phyloP scores from a whole-genome alignment of 352 stramenopile genomes.

The Blastocystis hominis region DNA sequence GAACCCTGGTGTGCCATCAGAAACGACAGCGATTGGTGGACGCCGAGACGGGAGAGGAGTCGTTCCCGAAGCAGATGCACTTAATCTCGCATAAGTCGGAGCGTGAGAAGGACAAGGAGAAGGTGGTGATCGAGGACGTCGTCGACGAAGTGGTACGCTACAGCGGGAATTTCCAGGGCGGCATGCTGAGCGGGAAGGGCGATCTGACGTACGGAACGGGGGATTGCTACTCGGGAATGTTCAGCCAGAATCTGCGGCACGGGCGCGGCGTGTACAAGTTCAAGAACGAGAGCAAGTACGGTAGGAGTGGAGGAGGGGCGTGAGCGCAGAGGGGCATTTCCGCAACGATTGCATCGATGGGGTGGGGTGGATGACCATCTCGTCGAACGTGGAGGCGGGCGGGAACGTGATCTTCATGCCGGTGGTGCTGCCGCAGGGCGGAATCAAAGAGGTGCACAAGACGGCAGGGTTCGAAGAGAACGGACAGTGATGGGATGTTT shows the following conservation, averaged over 20 bases:
- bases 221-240: slow-evolving; percentile 26
- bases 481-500: background rate
- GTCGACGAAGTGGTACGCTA: slow-evolving; percentile 43
- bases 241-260: background rate
- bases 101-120: background rate
- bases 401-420: slow-evolving; percentile 29
- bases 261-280: slow-evolving; percentile 25
- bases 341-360: slow-evolving; percentile 36
- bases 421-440: slow-evolving; percentile 4
- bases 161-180: background rate
- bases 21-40: background rate
- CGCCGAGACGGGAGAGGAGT: slow-evolving; percentile 11
- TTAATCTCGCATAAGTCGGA: slow-evolving; percentile 36
- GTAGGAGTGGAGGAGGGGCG: background rate
- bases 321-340: slow-evolving; percentile 13
- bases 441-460: slow-evolving; percentile 51
- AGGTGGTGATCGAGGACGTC: background rate
- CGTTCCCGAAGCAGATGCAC: slow-evolving; percentile 6
- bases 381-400: background rate
- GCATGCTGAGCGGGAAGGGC: background rate
- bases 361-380: background rate
- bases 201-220: background rate
- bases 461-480: slow-evolving; percentile 45
- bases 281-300: slow-evolving; percentile 28
- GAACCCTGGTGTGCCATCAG: slow-evolving; percentile 16